phyloP scores from a whole-genome alignment of 2,329 filamentous ascomycete species.

The Piedraia hortae region DNA sequence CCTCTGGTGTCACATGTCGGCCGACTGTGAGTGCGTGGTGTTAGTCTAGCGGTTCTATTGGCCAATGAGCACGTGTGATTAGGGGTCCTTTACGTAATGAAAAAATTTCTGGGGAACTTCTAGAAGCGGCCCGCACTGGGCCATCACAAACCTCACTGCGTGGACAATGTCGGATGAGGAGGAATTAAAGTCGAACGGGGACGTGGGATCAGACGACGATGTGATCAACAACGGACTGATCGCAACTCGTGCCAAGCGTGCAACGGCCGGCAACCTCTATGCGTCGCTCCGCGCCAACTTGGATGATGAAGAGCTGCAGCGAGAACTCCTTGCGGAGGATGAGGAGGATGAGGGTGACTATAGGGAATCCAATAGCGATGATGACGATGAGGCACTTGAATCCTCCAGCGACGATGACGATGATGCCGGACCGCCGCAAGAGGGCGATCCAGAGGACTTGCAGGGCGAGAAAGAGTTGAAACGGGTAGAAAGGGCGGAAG shows the following conservation, averaged over 20 bases:
- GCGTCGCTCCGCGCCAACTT: conserved; percentile 42
- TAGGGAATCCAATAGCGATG: conserved; percentile 17
- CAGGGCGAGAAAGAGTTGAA: conserved; percentile 74
- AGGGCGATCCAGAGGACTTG: conserved; percentile 33
- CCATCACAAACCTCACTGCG: too few relatives aligned
- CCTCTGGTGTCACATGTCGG: too few relatives aligned
- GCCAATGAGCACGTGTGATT: too few relatives aligned
- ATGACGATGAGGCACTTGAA: conserved; percentile 53
- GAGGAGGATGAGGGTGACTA: conserved; percentile 21
- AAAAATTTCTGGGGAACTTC: too few relatives aligned
- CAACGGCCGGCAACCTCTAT: conserved; percentile 65
- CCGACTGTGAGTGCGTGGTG: too few relatives aligned
- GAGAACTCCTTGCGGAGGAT: conserved; percentile 20
- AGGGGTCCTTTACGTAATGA: too few relatives aligned
- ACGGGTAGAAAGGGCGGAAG: conserved; percentile 42
- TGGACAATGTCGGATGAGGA: too few relatives aligned
- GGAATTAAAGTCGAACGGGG: conserved; percentile 9
- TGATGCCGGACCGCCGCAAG: conserved; percentile 24
- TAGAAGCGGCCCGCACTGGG: too few relatives aligned
- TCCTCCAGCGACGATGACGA: conserved; percentile 68
- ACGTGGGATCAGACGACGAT: conserved; percentile 7
- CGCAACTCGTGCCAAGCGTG: conserved; percentile 44
- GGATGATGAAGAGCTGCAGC: conserved; percentile 16
- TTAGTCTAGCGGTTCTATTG: too few relatives aligned
- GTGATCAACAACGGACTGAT: conserved; percentile 26